Evolutionary conservation across 1,139 yeast genomes (phyloP).

Genomic region (Pichia sp.): DNA sequence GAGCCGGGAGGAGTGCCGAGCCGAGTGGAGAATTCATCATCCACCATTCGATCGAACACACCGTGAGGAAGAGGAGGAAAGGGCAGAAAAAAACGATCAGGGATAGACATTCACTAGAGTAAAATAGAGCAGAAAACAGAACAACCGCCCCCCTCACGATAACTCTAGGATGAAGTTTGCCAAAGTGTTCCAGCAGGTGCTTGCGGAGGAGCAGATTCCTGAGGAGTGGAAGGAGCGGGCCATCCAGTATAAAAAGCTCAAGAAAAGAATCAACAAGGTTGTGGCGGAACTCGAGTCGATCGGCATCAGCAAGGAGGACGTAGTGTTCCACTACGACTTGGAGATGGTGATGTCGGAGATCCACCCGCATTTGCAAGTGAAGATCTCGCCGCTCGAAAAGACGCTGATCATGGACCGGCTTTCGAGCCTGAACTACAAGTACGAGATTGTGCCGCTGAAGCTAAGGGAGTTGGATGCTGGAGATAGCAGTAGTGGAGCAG

Average conservation of each 20-base stretch:
- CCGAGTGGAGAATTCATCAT: no score
- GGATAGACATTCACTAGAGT: not conserved
- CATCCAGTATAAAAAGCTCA: constrained; percentile 65
- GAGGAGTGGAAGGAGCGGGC: constrained; percentile 66
- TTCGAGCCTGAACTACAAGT: constrained; percentile 22
- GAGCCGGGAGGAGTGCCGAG: not conserved
- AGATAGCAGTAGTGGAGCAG: not conserved
- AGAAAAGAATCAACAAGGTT: constrained; percentile 60
- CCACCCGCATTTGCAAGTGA: constrained; percentile 23
- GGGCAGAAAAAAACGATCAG: not conserved
- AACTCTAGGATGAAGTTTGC: constrained; percentile 56
- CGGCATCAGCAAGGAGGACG: constrained; percentile 48
- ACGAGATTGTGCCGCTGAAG: constrained; percentile 27
- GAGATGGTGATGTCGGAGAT: constrained; percentile 20
- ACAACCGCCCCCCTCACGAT: not conserved
- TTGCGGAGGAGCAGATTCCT: constrained; percentile 59
- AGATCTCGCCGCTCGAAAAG: constrained; percentile 22
- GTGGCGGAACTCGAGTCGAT: constrained; percentile 53
- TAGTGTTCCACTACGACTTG: constrained; percentile 23
- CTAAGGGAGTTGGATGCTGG: constrained; percentile 27
- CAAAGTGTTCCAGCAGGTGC: constrained; percentile 59
- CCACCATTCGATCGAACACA: no score
- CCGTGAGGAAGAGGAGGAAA: constrained; percentile 21
- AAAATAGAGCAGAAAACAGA: not conserved
- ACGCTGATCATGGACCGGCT: constrained; percentile 22